phyloP scores from a whole-genome alignment of 148 eudicot species.

The Euryodendron excelsum region DNA sequence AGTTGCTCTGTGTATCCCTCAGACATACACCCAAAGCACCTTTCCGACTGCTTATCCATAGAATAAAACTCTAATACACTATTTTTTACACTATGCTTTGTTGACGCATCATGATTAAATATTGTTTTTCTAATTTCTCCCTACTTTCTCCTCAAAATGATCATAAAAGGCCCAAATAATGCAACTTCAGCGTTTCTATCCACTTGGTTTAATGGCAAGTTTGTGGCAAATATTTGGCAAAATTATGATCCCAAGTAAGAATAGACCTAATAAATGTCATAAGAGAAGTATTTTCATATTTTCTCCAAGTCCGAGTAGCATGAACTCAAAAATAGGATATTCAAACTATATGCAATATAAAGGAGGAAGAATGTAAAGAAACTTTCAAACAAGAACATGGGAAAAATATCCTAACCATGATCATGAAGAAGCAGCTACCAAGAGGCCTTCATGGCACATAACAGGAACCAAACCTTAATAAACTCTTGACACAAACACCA shows the following conservation, averaged over 20 bases:
- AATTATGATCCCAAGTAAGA: not conserved
- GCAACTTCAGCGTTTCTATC: not conserved
- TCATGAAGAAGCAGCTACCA: not conserved
- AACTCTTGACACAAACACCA: not conserved
- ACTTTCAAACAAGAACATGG: not conserved
- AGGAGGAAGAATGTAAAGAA: not conserved
- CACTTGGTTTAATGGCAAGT: not conserved
- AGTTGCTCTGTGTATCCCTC: not conserved
- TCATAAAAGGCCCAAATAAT: not conserved
- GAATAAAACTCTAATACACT: not conserved
- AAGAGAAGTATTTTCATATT: not conserved
- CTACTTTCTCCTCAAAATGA: not conserved
- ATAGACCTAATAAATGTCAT: not conserved
- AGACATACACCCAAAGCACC: not conserved
- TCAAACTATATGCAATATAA: not conserved
- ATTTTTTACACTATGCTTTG: not conserved
- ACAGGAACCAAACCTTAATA: slow-evolving; percentile 2
- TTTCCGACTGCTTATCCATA: not conserved
- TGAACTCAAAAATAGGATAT: not conserved
- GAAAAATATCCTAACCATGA: not conserved
- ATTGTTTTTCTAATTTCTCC: not conserved
- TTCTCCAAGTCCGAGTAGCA: not conserved
- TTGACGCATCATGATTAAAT: not conserved
- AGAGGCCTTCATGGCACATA: not conserved
- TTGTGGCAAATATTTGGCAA: not conserved